Evolutionary conservation across 306 rosid species (phyloP), one percentile per base, ranked within the genome.

Genomic region (Gleditsia sinensis): DNA sequence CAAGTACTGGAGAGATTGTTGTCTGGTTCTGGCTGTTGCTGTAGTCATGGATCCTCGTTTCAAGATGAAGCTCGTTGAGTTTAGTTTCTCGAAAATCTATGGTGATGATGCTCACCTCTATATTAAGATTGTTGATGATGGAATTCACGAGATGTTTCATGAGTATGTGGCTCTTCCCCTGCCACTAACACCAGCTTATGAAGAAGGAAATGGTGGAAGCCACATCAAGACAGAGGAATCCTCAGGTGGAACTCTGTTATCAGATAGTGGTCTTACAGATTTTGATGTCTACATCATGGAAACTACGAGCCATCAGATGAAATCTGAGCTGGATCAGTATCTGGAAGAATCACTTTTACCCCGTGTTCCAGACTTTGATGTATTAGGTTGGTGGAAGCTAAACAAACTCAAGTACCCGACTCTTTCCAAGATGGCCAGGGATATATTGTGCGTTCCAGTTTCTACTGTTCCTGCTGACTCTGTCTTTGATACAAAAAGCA

Each of bases 1-100:
- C 20, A 81, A 77, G 71, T 94, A 94, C 92, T 91, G 97, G 97
- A 90, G 75, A 76, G 88, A 89, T 56, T 84, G 95, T 82, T 80
- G 89, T 80, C 82, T 94, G 74, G 88, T 94, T 76, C 79, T 94
- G 86, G 97, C 99, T 17, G 71, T 90, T 64, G 97, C 96, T 0
- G 98, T 94, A 42, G 98, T 88, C 8, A 87, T 94, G 96, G 97
- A 94, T 84, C 98, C 98, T 50, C 87, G 97, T 51, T 94, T 94
- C 86, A 94, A 94, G 89, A 88, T 92, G 97, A 91, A 91, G 91
- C 93, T 94, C 67, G 95, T 94, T 14, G 97, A 94, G 86, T 94
- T 94, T 60, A 90, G 96, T 82, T 94, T 94, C 88, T 79, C 94
- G 46, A 92, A 88, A 83, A 70, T 92, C 62, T 88, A 83, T 48